A percentile compares a stretch with the other conserved stretches of the same genome.
Conservation (phyloP, 2,329 filamentous ascomycete species). For the Pyrenophora tritici-repentis region DNA sequence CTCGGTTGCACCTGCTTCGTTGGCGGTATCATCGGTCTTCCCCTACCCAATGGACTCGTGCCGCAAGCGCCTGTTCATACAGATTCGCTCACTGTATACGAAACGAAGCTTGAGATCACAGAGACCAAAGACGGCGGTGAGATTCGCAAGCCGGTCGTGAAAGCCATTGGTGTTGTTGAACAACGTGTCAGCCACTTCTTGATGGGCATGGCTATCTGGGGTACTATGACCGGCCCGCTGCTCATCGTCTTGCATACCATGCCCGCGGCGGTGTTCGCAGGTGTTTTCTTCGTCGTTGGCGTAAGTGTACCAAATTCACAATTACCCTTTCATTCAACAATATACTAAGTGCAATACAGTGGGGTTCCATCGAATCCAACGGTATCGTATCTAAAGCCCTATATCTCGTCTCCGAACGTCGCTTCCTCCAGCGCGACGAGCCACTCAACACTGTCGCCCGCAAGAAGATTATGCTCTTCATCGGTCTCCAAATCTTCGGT, state of each 20-base stretch:
- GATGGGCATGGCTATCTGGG: conserved; percentile 59
- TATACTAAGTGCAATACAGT: conserved; percentile 29
- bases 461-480: conserved; percentile 55
- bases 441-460: conserved; percentile 51
- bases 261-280: conserved; percentile 57
- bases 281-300: conserved; percentile 62
- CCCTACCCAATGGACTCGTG: conserved; percentile 60
- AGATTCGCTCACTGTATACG: conserved; percentile 54
- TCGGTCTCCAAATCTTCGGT: conserved; percentile 55
- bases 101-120: conserved; percentile 41
- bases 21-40: conserved; percentile 57
- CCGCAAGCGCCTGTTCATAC: conserved; percentile 63
- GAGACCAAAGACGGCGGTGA: conserved; percentile 50
- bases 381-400: conserved; percentile 56
- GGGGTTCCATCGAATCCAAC: conserved; percentile 53
- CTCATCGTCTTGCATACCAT: conserved; percentile 57
- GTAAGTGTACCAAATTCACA: conserved; percentile 27
- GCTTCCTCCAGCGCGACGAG: conserved; percentile 55
- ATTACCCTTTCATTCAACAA: background rate
- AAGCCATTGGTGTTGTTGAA: conserved; percentile 56
- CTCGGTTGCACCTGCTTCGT: conserved; percentile 60
- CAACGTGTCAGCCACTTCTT: conserved; percentile 60
- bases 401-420: conserved; percentile 53
- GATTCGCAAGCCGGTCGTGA: conserved; percentile 51
- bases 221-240: conserved; percentile 60